Conservation (phyloP, 2,329 filamentous ascomycete genomes). For the Colletotrichum orbiculare region DNA sequence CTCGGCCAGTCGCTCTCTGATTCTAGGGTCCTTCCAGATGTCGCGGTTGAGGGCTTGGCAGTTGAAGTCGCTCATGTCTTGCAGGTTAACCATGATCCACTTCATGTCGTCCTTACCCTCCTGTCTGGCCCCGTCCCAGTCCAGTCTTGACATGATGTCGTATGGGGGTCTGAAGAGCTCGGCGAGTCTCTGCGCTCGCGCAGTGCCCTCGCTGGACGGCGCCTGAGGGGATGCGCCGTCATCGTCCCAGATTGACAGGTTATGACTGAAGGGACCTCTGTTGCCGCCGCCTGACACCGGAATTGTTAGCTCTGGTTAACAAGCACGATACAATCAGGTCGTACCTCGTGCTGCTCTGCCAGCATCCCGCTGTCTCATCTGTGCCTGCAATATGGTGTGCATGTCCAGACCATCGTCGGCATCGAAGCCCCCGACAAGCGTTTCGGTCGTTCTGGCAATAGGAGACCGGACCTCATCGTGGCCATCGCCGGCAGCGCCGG, state of each 20-base stretch:
- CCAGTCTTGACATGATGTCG: conserved; percentile 83
- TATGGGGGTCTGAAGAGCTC: conserved; percentile 94
- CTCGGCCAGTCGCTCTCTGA: conserved; percentile 84
- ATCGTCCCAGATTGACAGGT: conserved; percentile 53
- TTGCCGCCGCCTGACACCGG: conserved; percentile 25
- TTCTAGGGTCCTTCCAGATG: conserved; percentile 88
- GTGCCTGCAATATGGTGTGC: conserved; percentile 67
- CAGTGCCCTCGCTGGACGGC: conserved; percentile 58
- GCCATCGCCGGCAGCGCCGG: conserved; percentile 53
- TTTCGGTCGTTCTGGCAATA: conserved; percentile 91
- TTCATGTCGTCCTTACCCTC: conserved; percentile 89
- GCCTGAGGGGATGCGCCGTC: conserved; percentile 32
- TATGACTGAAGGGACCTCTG: conserved; percentile 51
- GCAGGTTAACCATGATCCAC: conserved; percentile 96
- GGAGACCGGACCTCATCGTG: conserved; percentile 83
- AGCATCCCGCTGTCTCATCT: conserved; percentile 60
- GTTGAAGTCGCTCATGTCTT: conserved; percentile 92
- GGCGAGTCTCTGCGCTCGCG: conserved; percentile 82
- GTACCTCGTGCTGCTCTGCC: conserved; percentile 35
- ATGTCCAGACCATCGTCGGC: conserved; percentile 68
- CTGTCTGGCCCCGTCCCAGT: conserved; percentile 84
- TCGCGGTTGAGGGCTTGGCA: conserved; percentile 95
- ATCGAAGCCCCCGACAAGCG: conserved; percentile 76
- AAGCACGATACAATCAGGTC: conserved; percentile 35
- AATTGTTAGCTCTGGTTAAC: background rate